phyloP scores from a whole-genome alignment of 768 basidiomycete genomes.

The Pulveroboletus sp. region DNA sequence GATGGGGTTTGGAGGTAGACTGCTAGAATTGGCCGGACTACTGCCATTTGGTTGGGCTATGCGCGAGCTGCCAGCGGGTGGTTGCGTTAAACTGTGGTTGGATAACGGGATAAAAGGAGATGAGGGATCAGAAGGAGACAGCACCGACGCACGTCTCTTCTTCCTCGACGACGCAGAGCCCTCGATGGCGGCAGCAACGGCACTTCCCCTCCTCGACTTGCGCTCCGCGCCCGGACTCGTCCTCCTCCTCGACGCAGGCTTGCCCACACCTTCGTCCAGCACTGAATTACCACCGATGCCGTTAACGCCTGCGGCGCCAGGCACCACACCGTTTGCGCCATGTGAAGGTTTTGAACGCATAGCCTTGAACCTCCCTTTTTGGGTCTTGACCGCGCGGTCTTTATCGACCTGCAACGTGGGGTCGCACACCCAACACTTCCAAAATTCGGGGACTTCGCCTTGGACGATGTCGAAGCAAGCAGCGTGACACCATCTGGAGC shows the following conservation, averaged over 20 bases:
- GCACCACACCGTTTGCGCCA: conserved; percentile 18
- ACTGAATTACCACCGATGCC: conserved; percentile 10
- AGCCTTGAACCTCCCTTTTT: conserved; percentile 38
- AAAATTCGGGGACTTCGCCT: conserved; percentile 65
- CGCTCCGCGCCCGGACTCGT: conserved; percentile 39
- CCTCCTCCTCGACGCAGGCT: conserved; percentile 31
- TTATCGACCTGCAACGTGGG: conserved; percentile 43
- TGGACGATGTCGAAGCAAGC: conserved; percentile 67
- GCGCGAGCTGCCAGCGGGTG: conserved; percentile 17
- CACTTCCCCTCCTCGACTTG: conserved; percentile 35
- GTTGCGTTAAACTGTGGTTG: conserved; percentile 11
- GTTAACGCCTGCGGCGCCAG: conserved; percentile 18
- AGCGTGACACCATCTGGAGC: conserved; percentile 80
- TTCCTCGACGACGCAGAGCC: conserved; percentile 32
- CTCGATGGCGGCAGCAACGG: conserved; percentile 35
- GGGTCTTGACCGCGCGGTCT: conserved; percentile 44
- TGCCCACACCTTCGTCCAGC: conserved; percentile 23
- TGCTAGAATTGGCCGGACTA: background rate
- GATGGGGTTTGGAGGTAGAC: conserved; percentile 31
- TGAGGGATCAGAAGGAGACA: conserved; percentile 23
- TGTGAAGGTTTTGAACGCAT: conserved; percentile 27
- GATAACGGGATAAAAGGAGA: conserved; percentile 13
- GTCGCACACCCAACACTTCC: conserved; percentile 69
- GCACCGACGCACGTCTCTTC: conserved; percentile 38
- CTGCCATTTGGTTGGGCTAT: conserved; percentile 12